Conservation (phyloP, 2,329 filamentous ascomycete species). For the Trichoderma sp. region DNA sequence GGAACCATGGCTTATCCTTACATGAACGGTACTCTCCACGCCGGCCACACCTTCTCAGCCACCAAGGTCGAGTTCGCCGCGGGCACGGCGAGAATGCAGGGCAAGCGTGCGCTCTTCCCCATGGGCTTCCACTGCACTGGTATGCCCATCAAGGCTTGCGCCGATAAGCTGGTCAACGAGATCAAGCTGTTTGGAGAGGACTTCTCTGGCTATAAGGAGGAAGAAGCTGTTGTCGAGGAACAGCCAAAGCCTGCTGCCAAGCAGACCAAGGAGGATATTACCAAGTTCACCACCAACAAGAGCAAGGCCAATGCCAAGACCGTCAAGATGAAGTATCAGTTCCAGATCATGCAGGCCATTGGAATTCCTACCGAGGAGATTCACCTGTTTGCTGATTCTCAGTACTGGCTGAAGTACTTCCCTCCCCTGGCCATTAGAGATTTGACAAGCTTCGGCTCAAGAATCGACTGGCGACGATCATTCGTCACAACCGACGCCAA, state of each 20-base stretch:
- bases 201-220: conserved; percentile 76
- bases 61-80: conserved; percentile 92
- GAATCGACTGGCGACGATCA: conserved; percentile 90
- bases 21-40: conserved; percentile 88
- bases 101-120: conserved; percentile 84
- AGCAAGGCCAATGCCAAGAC: conserved; percentile 89
- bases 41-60: conserved; percentile 89
- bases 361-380: conserved; percentile 89
- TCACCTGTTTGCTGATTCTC: conserved; percentile 88
- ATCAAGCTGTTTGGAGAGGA: conserved; percentile 85
- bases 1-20: conserved; percentile 63
- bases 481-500: conserved; percentile 97
- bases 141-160: conserved; percentile 97
- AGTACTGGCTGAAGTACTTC: conserved; percentile 91
- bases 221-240: conserved; percentile 56
- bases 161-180: conserved; percentile 91
- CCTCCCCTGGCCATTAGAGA: conserved; percentile 66
- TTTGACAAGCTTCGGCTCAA: conserved; percentile 78
- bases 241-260: conserved; percentile 60
- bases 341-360: conserved; percentile 91
- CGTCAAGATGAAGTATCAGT: conserved; percentile 92
- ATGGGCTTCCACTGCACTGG: conserved; percentile 92
- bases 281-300: conserved; percentile 92
- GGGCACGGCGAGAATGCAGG: conserved; percentile 87
- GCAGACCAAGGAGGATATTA: conserved; percentile 76